phyloP scores from a whole-genome alignment of 2,329 filamentous ascomycete species.

The Pleurostoma richardsiae region DNA sequence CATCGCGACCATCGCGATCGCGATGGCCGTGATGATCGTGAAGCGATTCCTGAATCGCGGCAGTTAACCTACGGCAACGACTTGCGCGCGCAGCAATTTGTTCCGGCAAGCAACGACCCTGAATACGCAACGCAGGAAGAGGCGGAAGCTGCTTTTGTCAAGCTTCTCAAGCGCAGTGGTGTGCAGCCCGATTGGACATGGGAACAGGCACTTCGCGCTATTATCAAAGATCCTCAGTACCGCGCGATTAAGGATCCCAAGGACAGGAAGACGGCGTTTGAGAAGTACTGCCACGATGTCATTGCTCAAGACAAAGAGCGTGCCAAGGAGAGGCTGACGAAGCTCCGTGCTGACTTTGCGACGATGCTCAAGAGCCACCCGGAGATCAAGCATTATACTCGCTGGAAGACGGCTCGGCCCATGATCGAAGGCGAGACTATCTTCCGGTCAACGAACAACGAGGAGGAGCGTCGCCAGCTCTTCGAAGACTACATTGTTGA shows the following conservation, averaged over 20 bases:
- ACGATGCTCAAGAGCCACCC: slow-evolving; percentile 95
- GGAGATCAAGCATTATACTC: slow-evolving; percentile 94
- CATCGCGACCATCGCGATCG: slow-evolving; percentile 7
- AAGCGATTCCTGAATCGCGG: slow-evolving; percentile 47
- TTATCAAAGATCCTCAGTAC: slow-evolving; percentile 88
- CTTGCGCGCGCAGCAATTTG: slow-evolving; percentile 50
- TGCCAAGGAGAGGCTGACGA: slow-evolving; percentile 86
- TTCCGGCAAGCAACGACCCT: slow-evolving; percentile 64
- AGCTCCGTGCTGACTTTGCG: slow-evolving; percentile 88
- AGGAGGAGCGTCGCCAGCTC: slow-evolving; percentile 79
- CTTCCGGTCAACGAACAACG: slow-evolving; percentile 85
- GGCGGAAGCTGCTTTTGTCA: slow-evolving; percentile 88
- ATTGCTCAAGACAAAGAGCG: slow-evolving; percentile 90
- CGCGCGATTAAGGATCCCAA: slow-evolving; percentile 88
- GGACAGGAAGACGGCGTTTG: slow-evolving; percentile 84
- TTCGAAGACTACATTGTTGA: slow-evolving; percentile 91
- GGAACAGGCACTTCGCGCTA: slow-evolving; percentile 81
- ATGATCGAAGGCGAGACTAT: slow-evolving; percentile 95
- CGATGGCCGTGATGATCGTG: slow-evolving; percentile 18
- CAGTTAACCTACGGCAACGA: slow-evolving; percentile 55
- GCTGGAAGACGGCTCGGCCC: slow-evolving; percentile 92
- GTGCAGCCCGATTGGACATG: slow-evolving; percentile 91
- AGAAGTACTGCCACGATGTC: slow-evolving; percentile 90
- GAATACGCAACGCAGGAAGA: slow-evolving; percentile 79
- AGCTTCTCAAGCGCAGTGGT: slow-evolving; percentile 77